A percentile compares a stretch with the other conserved stretches of the same genome.
Conservation (phyloP, 305 asterid species). For the Stenogyne calaminthoides region DNA sequence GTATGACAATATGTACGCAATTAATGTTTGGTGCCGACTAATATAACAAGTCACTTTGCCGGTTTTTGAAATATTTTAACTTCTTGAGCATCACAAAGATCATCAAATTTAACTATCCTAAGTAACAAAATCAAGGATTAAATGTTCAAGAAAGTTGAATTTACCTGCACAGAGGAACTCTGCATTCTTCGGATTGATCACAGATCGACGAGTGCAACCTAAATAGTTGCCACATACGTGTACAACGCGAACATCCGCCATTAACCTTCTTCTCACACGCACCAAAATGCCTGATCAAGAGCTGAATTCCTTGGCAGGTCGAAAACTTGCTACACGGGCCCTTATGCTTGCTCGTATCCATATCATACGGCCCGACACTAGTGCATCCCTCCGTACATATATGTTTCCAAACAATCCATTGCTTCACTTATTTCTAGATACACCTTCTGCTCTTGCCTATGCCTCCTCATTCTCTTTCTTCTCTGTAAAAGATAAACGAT, state of each 20-base stretch:
- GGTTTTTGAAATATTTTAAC: not conserved
- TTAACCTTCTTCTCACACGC: conserved; percentile 72
- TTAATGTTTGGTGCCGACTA: not conserved
- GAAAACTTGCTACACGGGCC: conserved; percentile 81
- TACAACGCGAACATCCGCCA: conserved; percentile 81
- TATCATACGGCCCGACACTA: conserved; percentile 65
- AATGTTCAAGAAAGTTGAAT: not conserved
- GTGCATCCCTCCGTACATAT: conserved; percentile 92
- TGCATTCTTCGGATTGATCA: conserved; percentile 68
- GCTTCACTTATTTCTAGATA: conserved; percentile 83
- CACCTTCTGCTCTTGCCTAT: conserved; percentile 56
- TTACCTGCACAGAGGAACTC: conserved; percentile 94
- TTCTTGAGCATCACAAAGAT: not conserved
- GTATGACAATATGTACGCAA: not conserved
- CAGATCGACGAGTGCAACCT: conserved; percentile 78
- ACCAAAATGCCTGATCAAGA: conserved; percentile 75
- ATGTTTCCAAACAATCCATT: conserved; percentile 83
- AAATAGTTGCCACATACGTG: conserved; percentile 89
- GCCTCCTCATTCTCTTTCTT: conserved; percentile 59
- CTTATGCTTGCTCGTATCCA: conserved; percentile 57
- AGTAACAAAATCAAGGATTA: not conserved
- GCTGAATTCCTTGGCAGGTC: conserved; percentile 85
- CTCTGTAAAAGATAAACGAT: conserved; percentile 43
- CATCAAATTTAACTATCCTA: not conserved
- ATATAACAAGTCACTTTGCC: not conserved